phyloP scores from a whole-genome alignment of 352 stramenopile species.

The Phytophthora pluvialis region DNA sequence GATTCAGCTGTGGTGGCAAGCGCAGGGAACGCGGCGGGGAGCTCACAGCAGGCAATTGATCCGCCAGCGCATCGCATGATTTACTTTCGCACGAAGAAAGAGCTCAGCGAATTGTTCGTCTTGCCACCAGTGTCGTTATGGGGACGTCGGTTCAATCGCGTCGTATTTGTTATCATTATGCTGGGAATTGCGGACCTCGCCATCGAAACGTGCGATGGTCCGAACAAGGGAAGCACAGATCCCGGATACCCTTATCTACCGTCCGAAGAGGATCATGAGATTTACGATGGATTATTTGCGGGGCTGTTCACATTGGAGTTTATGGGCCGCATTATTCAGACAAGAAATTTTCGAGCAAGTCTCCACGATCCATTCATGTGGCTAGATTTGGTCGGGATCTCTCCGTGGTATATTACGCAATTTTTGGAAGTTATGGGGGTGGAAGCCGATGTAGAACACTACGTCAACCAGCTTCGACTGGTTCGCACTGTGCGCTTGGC shows the following conservation, averaged over 20 bases:
- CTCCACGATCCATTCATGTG: constrained; percentile 51
- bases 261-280: constrained; percentile 37
- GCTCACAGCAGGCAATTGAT: constrained; percentile 21
- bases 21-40: not conserved
- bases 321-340: constrained; percentile 37
- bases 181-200: constrained; percentile 55
- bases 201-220: constrained; percentile 68
- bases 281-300: constrained; percentile 49
- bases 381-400: constrained; percentile 62
- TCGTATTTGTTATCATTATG: constrained; percentile 63
- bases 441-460: constrained; percentile 23
- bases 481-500: constrained; percentile 57
- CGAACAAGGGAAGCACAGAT: constrained; percentile 55
- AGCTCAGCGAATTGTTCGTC: constrained; percentile 50
- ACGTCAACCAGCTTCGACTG: constrained; percentile 54
- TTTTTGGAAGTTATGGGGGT: constrained; percentile 14
- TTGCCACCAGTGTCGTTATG: constrained; percentile 44
- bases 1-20: constrained; percentile 8
- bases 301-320: constrained; percentile 69
- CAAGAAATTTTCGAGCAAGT: constrained; percentile 36
- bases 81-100: constrained; percentile 50
- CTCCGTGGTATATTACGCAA: constrained; percentile 61
- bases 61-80: constrained; percentile 43
- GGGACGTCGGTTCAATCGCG: constrained; percentile 43
- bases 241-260: constrained; percentile 68